Percentiles rank a stretch among this genome's conserved stretches.
Conservation (phyloP, 768 basidiomycete genomes). For the Russula ochroleuca region DNA sequence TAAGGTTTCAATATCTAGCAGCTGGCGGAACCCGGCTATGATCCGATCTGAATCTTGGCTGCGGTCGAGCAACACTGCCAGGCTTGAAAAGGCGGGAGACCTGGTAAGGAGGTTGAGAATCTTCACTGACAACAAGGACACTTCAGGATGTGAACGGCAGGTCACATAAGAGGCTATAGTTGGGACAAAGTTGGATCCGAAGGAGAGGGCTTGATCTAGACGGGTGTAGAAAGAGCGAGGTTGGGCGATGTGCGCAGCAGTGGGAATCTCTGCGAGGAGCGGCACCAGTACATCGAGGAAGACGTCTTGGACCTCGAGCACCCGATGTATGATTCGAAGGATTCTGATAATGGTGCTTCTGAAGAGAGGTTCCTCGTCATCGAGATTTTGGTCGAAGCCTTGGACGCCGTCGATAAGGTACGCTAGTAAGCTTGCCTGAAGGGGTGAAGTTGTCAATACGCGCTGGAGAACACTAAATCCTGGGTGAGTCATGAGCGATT, state of each 20-base stretch:
- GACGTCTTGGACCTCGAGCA: slow-evolving; percentile 80
- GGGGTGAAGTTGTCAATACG: slow-evolving; percentile 62
- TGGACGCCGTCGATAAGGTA: slow-evolving; percentile 79
- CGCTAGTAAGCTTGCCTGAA: slow-evolving; percentile 70
- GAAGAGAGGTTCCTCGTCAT: slow-evolving; percentile 68
- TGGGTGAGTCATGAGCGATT: slow-evolving; percentile 66
- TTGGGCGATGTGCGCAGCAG: slow-evolving; percentile 51
- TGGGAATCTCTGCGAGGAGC: slow-evolving; percentile 61
- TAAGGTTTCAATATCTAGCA: slow-evolving; percentile 57
- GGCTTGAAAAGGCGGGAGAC: slow-evolving; percentile 62
- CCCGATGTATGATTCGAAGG: slow-evolving; percentile 73
- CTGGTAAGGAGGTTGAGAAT: slow-evolving; percentile 64
- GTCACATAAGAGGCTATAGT: slow-evolving; percentile 78
- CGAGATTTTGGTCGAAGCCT: slow-evolving; percentile 66
- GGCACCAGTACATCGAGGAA: slow-evolving; percentile 88
- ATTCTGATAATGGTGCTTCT: slow-evolving; percentile 72
- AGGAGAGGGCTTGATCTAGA: slow-evolving; percentile 71
- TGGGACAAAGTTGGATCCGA: slow-evolving; percentile 66
- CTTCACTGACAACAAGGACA: slow-evolving; percentile 72
- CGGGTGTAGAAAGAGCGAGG: slow-evolving; percentile 66
- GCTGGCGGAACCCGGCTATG: slow-evolving; percentile 66
- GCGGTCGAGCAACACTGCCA: slow-evolving; percentile 74
- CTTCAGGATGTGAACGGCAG: slow-evolving; percentile 65
- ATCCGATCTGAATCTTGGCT: slow-evolving; percentile 85
- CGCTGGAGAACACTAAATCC: slow-evolving; percentile 84